phyloP scores from a whole-genome alignment of 345 rosid genomes.

The Linum trigynum region DNA sequence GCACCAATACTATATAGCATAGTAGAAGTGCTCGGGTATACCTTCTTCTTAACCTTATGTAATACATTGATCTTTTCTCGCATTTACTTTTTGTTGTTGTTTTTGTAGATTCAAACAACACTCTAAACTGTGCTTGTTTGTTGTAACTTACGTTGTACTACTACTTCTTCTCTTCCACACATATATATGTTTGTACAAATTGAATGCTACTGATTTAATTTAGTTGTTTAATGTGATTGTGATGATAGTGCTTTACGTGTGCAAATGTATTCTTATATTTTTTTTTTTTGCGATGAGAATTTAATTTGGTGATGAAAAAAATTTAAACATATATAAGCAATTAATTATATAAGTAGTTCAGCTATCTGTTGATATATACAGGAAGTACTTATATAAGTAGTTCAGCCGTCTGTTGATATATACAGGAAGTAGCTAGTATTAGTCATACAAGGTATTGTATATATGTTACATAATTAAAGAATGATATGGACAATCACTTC shows the following conservation, averaged over 20 bases:
- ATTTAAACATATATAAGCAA: no score
- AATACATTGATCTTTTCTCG: background rate
- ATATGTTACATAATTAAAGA: background rate
- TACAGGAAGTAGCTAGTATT: background rate
- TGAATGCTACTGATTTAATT: no score
- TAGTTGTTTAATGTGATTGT: no score
- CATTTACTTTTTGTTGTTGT: background rate
- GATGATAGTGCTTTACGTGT: no score
- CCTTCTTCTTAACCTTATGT: constrained; percentile 32
- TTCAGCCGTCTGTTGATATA: constrained; percentile 9
- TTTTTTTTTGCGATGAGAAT: no score
- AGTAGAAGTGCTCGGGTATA: no score
- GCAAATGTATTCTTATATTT: no score
- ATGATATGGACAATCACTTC: constrained; percentile 1
- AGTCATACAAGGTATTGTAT: background rate
- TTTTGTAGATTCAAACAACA: background rate
- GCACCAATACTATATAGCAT: no score
- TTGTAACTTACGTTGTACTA: background rate
- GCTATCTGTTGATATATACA: constrained; percentile 7
- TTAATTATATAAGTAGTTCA: constrained; percentile 5
- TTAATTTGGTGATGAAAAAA: no score
- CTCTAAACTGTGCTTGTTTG: background rate
- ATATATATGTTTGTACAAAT: no score
- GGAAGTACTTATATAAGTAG: constrained; percentile 3
- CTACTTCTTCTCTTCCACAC: no score